Percentiles rank a stretch among this genome's conserved stretches.
phyloP scores from a whole-genome alignment of 352 stramenopile genomes.

The Globisporangium cylindrosporum region DNA sequence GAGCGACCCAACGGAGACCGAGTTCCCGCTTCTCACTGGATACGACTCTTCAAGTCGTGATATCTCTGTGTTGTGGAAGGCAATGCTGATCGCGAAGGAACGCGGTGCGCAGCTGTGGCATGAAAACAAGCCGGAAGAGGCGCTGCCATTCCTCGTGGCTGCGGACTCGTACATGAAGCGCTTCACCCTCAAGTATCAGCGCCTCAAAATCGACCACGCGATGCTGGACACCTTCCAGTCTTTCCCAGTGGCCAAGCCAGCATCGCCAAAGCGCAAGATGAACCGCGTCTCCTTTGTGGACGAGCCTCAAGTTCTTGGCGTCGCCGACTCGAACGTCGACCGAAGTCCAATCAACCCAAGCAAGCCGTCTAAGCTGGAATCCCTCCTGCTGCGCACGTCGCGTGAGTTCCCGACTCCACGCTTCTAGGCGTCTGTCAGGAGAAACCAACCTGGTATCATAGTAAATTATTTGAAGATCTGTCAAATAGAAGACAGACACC shows the following conservation, averaged over 20 bases:
- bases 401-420: slow-evolving; percentile 75
- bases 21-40: slow-evolving; percentile 64
- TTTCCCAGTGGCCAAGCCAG: slow-evolving; percentile 6
- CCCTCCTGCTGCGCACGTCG: slow-evolving; percentile 75
- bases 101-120: slow-evolving; percentile 82
- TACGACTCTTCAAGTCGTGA: slow-evolving; percentile 67
- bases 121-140: slow-evolving; percentile 83
- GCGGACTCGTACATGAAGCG: slow-evolving; percentile 88
- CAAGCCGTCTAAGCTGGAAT: slow-evolving; percentile 81
- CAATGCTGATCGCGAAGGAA: slow-evolving; percentile 76
- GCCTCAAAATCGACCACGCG: slow-evolving; percentile 80
- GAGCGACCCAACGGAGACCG: slow-evolving; percentile 39
- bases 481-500: slow-evolving; percentile 9
- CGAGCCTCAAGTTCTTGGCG: slow-evolving; percentile 58
- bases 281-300: slow-evolving; percentile 67
- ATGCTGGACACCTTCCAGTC: slow-evolving; percentile 69
- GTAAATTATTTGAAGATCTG: slow-evolving; percentile 15
- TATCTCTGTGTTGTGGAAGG: slow-evolving; percentile 77
- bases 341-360: slow-evolving; percentile 71
- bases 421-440: slow-evolving; percentile 40
- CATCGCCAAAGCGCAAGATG: slow-evolving; percentile 26
- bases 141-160: slow-evolving; percentile 71
- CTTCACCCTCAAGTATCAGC: slow-evolving; percentile 86
- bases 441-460: slow-evolving; percentile 12
- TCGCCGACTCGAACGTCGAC: slow-evolving; percentile 71